Evolutionary conservation across 352 stramenopile species (phyloP), one percentile per base, ranked within the genome.

Genomic region (Globisporangium viniferum): DNA sequence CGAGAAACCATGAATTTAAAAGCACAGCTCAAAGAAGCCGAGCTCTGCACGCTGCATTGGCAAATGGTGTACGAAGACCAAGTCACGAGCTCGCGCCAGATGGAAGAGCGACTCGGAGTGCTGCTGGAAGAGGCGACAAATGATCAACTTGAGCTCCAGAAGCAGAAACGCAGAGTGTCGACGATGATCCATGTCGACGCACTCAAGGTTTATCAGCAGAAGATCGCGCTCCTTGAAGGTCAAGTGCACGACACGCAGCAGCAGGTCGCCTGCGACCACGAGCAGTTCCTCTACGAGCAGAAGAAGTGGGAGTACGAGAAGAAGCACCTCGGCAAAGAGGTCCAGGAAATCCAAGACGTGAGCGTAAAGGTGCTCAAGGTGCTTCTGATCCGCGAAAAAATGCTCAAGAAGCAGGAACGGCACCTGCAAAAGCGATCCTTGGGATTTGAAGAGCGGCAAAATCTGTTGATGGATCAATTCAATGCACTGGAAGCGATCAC

Each of bases 351-450:
- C 33, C 79, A 86, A 24, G 69, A 73, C 35, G 75, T 84, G 18
- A 90, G 83, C 53, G 73, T 89, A 2, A 91, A 90, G 53, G 78
- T 91, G 36, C 78, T 91, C 12, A 91, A 89, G 61, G 57, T 90
- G 10, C 53, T 91, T 35, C 67, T 91, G 51, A 81, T 91, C 20
- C 81, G 83, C 7, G 83, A 90, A 53, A 89, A 89, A 56, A 57
- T 90, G 9, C 73, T 88, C 44, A 90, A 88, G 57, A 81, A 76
- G 35, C 70, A 86, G 12, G 82, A 91, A 56, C 73, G 65, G 9
- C 66, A 62, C 31, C 54, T 76, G 6, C 57, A 77, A 5, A 69
- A 66, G 24, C 59, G 56, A 9, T 54, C 49, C 5, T 27, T 72
- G 8, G 62, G 75, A 51, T 51, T 72, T 3, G 65, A 77, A 4